phyloP scores from a whole-genome alignment of 2,329 filamentous ascomycete genomes.

The Microsporum ferrugineum region DNA sequence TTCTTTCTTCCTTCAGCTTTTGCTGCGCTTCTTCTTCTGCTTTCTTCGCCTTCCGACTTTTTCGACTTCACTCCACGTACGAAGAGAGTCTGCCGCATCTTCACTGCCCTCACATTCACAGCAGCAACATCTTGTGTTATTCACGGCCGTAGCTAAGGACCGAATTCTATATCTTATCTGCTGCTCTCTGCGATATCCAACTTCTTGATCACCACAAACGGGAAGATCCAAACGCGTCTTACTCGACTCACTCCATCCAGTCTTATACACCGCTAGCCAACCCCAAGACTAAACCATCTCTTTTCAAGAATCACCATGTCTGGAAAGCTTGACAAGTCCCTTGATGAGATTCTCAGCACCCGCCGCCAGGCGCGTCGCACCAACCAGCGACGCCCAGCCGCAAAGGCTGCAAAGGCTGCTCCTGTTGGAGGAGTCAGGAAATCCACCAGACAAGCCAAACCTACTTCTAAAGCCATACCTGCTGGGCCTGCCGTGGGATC shows the following conservation, averaged over 20 bases:
- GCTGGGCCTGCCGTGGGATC: conserved; percentile 50
- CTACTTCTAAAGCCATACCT: conserved; percentile 43
- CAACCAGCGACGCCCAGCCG: conserved; percentile 35
- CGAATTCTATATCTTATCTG: not conserved
- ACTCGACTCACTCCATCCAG: not conserved
- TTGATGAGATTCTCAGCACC: conserved; percentile 90
- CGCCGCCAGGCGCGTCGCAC: conserved; percentile 46
- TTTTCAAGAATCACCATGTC: conserved; percentile 52
- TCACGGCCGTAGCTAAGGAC: not conserved
- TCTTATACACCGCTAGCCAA: not conserved
- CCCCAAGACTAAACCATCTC: not conserved
- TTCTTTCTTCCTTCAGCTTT: not conserved
- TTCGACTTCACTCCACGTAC: not conserved
- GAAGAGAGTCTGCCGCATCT: conserved; percentile 9
- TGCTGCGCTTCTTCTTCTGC: not conserved
- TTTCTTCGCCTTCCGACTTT: not conserved
- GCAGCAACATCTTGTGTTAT: not conserved
- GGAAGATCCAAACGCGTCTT: not conserved
- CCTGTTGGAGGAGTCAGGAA: conserved; percentile 83
- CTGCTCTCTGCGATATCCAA: not conserved
- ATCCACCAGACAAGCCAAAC: conserved; percentile 44
- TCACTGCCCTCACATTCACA: conserved; percentile 5
- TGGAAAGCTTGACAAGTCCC: conserved; percentile 90
- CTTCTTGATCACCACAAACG: not conserved
- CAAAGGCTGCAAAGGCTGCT: conserved; percentile 41